phyloP scores from a whole-genome alignment of 306 rosid species.

The Acacia crassicarpa region DNA sequence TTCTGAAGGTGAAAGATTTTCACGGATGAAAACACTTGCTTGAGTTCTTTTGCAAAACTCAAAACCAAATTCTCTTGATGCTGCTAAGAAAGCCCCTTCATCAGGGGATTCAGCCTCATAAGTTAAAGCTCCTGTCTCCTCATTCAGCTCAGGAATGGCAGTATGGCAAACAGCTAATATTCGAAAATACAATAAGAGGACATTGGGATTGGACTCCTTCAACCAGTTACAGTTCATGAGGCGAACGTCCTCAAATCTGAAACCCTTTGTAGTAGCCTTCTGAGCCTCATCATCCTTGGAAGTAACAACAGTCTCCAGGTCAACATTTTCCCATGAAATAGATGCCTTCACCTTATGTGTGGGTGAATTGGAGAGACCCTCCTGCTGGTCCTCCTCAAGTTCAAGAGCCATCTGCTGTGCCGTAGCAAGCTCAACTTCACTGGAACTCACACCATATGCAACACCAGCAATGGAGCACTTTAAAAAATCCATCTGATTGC shows the following conservation, averaged over 20 bases:
- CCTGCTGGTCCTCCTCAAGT: constrained; percentile 52
- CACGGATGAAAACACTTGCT: constrained; percentile 65
- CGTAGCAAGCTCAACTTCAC: constrained; percentile 98
- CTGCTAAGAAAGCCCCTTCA: constrained; percentile 97
- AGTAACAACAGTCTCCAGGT: constrained; percentile 65
- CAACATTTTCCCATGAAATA: constrained; percentile 33
- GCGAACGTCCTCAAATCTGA: constrained; percentile 85
- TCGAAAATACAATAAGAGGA: constrained; percentile 65
- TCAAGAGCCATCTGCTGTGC: constrained; percentile 84
- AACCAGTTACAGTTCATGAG: constrained; percentile 82
- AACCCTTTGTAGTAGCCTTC: constrained; percentile 73
- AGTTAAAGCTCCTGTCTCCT: constrained; percentile 65
- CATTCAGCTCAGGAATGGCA: constrained; percentile 89
- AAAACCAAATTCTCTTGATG: constrained; percentile 95
- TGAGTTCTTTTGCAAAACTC: constrained; percentile 89
- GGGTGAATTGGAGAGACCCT: constrained; percentile 59
- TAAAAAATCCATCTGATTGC: constrained; percentile 99
- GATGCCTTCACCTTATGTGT: constrained; percentile 25
- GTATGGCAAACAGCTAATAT: constrained; percentile 93
- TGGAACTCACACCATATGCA: constrained; percentile 75
- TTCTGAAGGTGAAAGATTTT: constrained; percentile 54
- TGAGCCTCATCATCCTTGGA: constrained; percentile 44
- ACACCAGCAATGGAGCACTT: constrained; percentile 95
- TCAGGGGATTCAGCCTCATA: constrained; percentile 99
- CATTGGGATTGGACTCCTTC: constrained; percentile 64